Conservation (phyloP, 371 early-diverging fungal genomes). For the Mucor racemosus region DNA sequence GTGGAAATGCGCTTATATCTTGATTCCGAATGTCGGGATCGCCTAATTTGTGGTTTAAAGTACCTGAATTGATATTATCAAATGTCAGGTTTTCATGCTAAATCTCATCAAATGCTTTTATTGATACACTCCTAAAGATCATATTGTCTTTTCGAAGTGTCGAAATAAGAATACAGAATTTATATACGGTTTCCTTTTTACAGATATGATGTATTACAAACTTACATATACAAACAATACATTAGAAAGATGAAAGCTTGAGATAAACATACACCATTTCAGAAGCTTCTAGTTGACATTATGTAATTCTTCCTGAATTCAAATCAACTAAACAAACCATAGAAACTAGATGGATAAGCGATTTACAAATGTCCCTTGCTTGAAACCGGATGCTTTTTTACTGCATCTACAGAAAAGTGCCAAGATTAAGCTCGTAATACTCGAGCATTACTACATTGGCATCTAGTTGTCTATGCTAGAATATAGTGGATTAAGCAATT, state of each 20-base stretch:
- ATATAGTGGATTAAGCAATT: too few species aligned
- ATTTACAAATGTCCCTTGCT: not conserved
- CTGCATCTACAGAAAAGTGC: too few species aligned
- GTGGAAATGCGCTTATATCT: too few species aligned
- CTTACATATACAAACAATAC: not conserved
- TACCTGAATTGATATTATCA: too few species aligned
- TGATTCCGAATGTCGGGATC: too few species aligned
- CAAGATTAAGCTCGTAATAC: not conserved
- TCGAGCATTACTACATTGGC: not conserved
- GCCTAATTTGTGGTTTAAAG: too few species aligned
- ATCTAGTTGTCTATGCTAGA: too few species aligned
- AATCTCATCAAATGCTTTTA: too few species aligned
- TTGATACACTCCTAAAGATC: too few species aligned
- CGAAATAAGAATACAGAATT: not conserved
- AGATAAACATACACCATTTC: not conserved
- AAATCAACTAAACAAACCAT: not conserved
- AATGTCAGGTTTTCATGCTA: too few species aligned
- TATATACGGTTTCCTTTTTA: not conserved
- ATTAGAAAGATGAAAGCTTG: not conserved
- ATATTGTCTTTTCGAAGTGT: not conserved
- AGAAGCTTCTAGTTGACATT: not conserved
- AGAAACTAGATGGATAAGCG: not conserved
- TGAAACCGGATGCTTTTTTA: conserved; percentile 1
- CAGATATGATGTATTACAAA: too few species aligned
- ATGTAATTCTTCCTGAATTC: not conserved